Evolutionary conservation across 495 filamentous ascomycete species (phyloP), one percentile per base, ranked within the genome.

Genomic region (Astrothelium macrocarpum): DNA sequence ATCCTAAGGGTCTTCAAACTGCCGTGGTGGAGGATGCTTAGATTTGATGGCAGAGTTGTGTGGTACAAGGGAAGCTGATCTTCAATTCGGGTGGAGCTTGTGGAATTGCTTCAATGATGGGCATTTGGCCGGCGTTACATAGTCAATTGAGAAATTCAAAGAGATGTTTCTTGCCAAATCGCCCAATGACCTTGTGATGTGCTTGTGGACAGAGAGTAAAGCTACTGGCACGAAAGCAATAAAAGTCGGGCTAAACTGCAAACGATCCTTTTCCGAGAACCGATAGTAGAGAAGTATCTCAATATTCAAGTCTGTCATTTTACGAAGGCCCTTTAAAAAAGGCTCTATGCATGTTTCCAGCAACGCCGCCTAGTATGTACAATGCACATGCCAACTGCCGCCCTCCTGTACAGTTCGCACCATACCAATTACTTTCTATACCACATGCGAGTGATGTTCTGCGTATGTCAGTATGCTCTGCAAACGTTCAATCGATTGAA

Each of bases 1-100:
- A 93, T 81, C 85, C 91, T 75, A 97, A 95, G 90, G 92, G 92
- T 76, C 85, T 98, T 70, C 86, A 88, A 73, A 97, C 94, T 64
- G 84, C 87, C 65, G 84, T 94, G 71, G 87, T 89, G 42, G 75
- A 77, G 71, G 74, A 77, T 53, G 62, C 70, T 12, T 73, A 75
- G 63, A 71, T n/a, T n/a, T n/a, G n/a, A n/a, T n/a, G n/a, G n/a
- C n/a, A n/a, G n/a, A n/a, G n/a, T n/a, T n/a, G n/a, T n/a, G n/a
- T n/a, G n/a, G n/a, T n/a, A n/a, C n/a, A n/a, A n/a, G n/a, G n/a
- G n/a, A n/a, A n/a, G n/a, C 9, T 5, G 49, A 26, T 20, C 20
- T 9, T 12, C 5, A 29, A 9, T 56, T 9, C 25, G 10, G n/a
- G 29, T 10, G 49, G 25, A 29, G 7, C 20, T 10, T 56, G 29